A percentile compares a stretch with the other conserved stretches of the same genome.
These are phyloP conservation scores for Cymodocea nodosa DNA, from an alignment of 116 monocot genomes.

Conservation along the genomic window DNA sequence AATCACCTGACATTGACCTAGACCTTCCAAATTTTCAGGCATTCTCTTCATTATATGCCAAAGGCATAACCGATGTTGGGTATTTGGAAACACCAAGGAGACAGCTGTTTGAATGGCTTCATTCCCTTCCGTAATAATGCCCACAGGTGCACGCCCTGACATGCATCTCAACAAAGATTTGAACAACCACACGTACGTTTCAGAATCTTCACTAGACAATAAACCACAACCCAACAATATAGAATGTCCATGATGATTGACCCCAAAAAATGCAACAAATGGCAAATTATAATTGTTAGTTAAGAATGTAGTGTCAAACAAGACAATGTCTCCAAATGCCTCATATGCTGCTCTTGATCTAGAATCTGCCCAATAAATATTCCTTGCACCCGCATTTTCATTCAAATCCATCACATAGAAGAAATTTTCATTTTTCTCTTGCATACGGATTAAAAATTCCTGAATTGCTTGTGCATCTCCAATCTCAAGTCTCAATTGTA, in stretches of 20 bases:
- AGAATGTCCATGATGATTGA: conserved; percentile 26
- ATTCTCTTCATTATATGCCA: conserved; percentile 19
- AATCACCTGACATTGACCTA: conserved; percentile 10
- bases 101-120: conserved; percentile 16
- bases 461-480: conserved; percentile 20
- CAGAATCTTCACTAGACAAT: conserved; percentile 11
- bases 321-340: conserved; percentile 21
- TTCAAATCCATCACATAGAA: conserved; percentile 28
- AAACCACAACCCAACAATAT: conserved; percentile 22
- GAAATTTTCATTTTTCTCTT: conserved; percentile 15
- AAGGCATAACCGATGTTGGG: conserved; percentile 13
- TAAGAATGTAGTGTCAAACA: conserved; percentile 15
- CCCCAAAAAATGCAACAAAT: conserved; percentile 20
- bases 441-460: conserved; percentile 20
- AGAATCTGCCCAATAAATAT: conserved; percentile 30
- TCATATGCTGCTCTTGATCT: conserved; percentile 19
- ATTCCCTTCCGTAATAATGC: conserved; percentile 18
- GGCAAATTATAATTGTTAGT: conserved; percentile 11
- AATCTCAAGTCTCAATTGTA: conserved; percentile 1
- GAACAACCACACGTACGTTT: conserved; percentile 16
- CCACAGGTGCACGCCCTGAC: conserved; percentile 14
- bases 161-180: conserved; percentile 17
- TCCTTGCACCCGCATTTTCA: conserved; percentile 14
- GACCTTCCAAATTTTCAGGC: conserved; percentile 14
- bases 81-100: conserved; percentile 16